Base-by-base conservation (phyloP, 495 filamentous ascomycete species). In the Aspergillus campestris region DNA sequence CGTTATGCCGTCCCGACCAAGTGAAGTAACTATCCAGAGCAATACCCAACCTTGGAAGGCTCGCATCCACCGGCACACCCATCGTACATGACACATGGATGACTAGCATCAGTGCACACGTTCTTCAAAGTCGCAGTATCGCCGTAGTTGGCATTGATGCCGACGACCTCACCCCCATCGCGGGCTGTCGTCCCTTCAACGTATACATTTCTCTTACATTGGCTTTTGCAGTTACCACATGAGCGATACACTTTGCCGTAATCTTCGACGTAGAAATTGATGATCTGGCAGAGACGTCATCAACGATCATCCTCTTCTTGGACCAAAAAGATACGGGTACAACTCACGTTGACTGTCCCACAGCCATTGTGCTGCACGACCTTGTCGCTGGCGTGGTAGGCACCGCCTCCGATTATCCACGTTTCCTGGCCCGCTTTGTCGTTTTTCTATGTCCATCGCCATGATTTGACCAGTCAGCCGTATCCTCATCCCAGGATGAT, bases 341-440 rank as follows among this genome's bases (percentile, higher is more conserved):
- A 24, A 47, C 71, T 72, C 51, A 83, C 72, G 29, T 67, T 65
- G 28, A 81, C 67, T 4, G 77, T 78, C 15, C 78, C 79, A 30
- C 62, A 61, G 13, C 76, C 79, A 59, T 83, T 82, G 62, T 79
- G 73, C 61, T 83, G 79, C 44, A 83, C 60, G 37, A 83, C 66
- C 56, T 83, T 83, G 59, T 83, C 79, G 3, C 58, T 55, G 6
- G 79, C 78, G 35, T 61, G 60, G 8, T 69, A 64, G 2, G 78
- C 78, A 36, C 79, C 79, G 37, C 79, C 79, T 40, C 76, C 77
- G 45, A 67, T 73, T 50, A 80, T 56, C 46, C 48, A 52, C 13
- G 38, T 47, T 24, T 51, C 38, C 9, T 56, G 29, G 7, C 53
- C 53, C 0, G 49, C 49, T 11, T 46, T 43, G 42, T 56, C 48